Evolutionary conservation across 192 early-diverging fungal genomes (phyloP).

Genomic region (Umbelopsis ramanniana): DNA sequence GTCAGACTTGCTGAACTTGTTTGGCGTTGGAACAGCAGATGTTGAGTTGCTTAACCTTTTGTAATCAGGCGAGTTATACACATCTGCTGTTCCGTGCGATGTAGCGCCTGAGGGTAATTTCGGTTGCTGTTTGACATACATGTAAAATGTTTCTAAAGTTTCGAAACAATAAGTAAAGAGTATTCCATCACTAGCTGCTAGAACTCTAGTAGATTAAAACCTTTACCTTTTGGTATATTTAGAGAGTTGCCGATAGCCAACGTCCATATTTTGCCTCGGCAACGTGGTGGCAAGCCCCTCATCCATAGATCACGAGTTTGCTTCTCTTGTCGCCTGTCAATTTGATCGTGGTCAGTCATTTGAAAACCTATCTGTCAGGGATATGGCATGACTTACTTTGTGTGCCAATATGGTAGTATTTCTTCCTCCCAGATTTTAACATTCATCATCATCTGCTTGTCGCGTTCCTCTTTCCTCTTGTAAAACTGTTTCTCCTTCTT

Average conservation of each 20-base stretch:
- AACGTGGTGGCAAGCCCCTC: slow-evolving; percentile 47
- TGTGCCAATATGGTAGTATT: slow-evolving; percentile 45
- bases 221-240: slow-evolving; percentile 35
- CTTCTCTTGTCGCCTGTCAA: slow-evolving; percentile 32
- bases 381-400: slow-evolving; percentile 30
- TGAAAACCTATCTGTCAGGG: neutral
- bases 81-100: neutral
- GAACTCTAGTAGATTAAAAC: neutral
- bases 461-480: slow-evolving; percentile 40
- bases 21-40: neutral
- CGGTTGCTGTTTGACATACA: slow-evolving; percentile 15
- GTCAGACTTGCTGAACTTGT: neutral
- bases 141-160: slow-evolving; percentile 16
- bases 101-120: neutral
- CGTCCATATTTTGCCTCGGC: slow-evolving; percentile 43
- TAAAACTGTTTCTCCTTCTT: slow-evolving; percentile 39
- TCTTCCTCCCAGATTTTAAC: slow-evolving; percentile 41
- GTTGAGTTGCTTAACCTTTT: slow-evolving; percentile 9
- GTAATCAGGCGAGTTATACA: neutral
- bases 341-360: neutral
- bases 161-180: neutral
- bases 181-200: no score
- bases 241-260: slow-evolving; percentile 43
- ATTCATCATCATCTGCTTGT: slow-evolving; percentile 37
- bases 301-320: slow-evolving; percentile 41